Base-by-base conservation (phyloP, 2,329 filamentous ascomycete species). In the Nakataea oryzae region DNA sequence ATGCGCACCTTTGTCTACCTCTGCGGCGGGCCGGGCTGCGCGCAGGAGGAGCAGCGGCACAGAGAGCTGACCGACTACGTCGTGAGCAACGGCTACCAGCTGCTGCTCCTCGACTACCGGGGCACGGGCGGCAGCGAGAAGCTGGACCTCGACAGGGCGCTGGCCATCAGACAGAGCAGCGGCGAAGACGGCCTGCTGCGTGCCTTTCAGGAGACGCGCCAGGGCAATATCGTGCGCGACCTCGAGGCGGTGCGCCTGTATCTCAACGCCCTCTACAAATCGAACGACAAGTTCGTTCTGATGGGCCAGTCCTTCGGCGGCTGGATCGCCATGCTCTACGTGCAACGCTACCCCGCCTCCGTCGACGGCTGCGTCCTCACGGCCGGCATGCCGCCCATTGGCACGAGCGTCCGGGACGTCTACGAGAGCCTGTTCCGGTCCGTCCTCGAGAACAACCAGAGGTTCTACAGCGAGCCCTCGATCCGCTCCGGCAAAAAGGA, bases 231-330 rank as follows among this genome's bases (percentile, higher is more conserved):
- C 63, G 87, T 91, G 8, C 80, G 81, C 58, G 89, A 92, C 67
- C 88, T 87, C 63, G 89, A 92, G 69, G 86, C 87, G 3, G 80
- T 92, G 17, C 79, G 89, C 1, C 78, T 83, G 64, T 80, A 78
- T 11, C 73, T 91, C n/a, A 14, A 34, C 50, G 24, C 9, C 13
- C 9, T 28, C 32, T 27, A 47, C 17, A 17, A n/a, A 2, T 17
- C 58, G 11, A 24, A 54, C 29, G 54, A 32, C 6, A 24, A 26
- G 54, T 56, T 56, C 24, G 54, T 61, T 30, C 76, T 89, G 32
- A 80, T 90, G 65, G 88, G 88, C 2, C 88, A 91, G 72, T 87
- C 83, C 34, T 92, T 89, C 70, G 89, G 89, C 32, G 88, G 89
- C 0, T 92, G 90, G 73, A 87, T 88, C 65, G 79, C 79, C n/a